These are phyloP conservation scores for Polytrichum commune DNA, from an alignment of 225 moss, liverwort and hornwort species.

Conservation along the genomic window DNA sequence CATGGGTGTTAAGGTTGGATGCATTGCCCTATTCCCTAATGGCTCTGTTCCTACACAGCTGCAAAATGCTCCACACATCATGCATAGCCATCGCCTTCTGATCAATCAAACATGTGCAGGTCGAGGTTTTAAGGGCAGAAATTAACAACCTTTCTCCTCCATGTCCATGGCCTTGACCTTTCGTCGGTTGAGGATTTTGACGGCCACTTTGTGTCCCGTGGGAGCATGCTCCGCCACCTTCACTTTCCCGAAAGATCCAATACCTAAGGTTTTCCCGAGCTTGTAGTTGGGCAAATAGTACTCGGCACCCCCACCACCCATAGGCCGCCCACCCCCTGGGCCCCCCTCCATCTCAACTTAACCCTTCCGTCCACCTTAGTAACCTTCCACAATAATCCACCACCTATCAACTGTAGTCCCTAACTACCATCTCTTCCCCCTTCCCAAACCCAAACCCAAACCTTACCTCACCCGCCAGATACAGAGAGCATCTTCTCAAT, in stretches of 20 bases:
- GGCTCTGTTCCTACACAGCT: too few relatives aligned
- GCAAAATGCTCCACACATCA: too few relatives aligned
- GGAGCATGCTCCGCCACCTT: conserved; percentile 49
- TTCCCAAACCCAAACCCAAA: not conserved
- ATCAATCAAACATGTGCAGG: too few relatives aligned
- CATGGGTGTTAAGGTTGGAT: too few relatives aligned
- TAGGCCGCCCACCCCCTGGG: conserved; percentile 24
- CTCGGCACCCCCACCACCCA: conserved; percentile 21
- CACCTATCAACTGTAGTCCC: conserved; percentile 8
- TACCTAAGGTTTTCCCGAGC: conserved; percentile 55
- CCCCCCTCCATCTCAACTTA: conserved; percentile 33
- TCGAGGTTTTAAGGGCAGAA: too few relatives aligned
- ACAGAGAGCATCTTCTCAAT: not conserved
- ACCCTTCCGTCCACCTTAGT: conserved; percentile 12
- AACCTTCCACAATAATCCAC: not conserved
- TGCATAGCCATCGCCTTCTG: too few relatives aligned
- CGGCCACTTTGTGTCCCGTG: conserved; percentile 47
- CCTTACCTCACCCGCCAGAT: not conserved
- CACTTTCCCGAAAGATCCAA: conserved; percentile 55
- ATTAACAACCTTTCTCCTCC: conserved; percentile 50
- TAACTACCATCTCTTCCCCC: conserved; percentile 2
- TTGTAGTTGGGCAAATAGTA: conserved; percentile 44
- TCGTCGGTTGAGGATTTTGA: conserved; percentile 47
- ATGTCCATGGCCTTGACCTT: conserved; percentile 55
- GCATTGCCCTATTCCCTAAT: too few relatives aligned